Evolutionary conservation across 2,329 filamentous ascomycete species (phyloP).

Genomic region (Fusarium solani-melongenae): DNA sequence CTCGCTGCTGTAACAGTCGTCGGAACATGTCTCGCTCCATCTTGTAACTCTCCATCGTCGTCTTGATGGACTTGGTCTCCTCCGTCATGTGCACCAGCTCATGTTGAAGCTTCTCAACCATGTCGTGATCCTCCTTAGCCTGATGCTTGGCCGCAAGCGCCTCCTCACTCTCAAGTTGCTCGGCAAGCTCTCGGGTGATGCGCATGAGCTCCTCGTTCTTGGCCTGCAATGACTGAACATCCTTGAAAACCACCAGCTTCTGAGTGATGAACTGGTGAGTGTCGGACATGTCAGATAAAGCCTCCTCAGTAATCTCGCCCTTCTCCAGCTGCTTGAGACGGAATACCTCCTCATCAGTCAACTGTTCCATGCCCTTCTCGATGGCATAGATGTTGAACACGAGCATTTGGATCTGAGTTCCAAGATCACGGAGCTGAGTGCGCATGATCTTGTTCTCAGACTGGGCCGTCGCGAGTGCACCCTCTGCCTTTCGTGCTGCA

Average conservation of each 20-base stretch:
- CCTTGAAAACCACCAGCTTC: conserved; percentile 89
- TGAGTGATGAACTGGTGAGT: conserved; percentile 91
- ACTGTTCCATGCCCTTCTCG: conserved; percentile 79
- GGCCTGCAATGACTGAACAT: conserved; percentile 83
- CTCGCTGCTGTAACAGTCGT: conserved; percentile 84
- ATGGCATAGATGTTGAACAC: conserved; percentile 86
- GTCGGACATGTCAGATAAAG: conserved; percentile 79
- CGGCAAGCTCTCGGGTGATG: conserved; percentile 85
- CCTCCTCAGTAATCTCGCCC: conserved; percentile 78
- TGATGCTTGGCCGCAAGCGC: conserved; percentile 74
- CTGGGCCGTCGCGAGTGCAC: conserved; percentile 71
- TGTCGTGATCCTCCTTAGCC: conserved; percentile 72
- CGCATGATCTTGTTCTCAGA: conserved; percentile 82
- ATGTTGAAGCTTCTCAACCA: conserved; percentile 78
- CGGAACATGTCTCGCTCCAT: conserved; percentile 98
- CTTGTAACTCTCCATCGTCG: conserved; percentile 91
- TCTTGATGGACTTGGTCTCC: conserved; percentile 83
- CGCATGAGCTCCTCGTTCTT: conserved; percentile 88
- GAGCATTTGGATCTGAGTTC: conserved; percentile 89
- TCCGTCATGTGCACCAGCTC: conserved; percentile 83
- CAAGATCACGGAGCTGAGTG: conserved; percentile 88
- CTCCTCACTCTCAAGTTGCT: conserved; percentile 92
- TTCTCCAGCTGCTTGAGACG: conserved; percentile 82
- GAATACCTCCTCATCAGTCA: conserved; percentile 77
- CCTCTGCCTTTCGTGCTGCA: conserved; percentile 81